These are phyloP conservation scores for Pseudogymnoascus sp. DNA, from an alignment of 2,329 filamentous ascomycete species.

Conservation along the genomic window DNA sequence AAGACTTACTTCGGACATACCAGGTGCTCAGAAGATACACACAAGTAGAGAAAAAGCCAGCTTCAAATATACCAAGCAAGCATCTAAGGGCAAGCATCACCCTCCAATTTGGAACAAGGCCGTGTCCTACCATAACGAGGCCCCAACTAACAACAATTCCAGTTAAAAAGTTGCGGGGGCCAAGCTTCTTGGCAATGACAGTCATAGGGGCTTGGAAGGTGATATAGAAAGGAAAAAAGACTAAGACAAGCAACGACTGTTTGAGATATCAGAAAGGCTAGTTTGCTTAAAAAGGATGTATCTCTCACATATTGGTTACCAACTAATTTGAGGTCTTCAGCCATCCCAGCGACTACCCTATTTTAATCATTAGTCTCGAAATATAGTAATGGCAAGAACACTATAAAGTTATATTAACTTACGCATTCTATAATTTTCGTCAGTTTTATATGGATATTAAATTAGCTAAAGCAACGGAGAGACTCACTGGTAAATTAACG, in stretches of 20 bases:
- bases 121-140: slow-evolving; percentile 39
- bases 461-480: neutral
- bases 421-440: neutral
- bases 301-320: slow-evolving; percentile 3
- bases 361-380: neutral
- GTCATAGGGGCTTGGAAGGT: neutral
- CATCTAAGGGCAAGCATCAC: slow-evolving; percentile 35
- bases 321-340: neutral
- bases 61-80: slow-evolving; percentile 33
- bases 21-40: slow-evolving; percentile 28
- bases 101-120: slow-evolving; percentile 42
- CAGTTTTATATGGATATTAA: neutral
- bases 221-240: neutral
- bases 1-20: slow-evolving; percentile 21
- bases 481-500: neutral
- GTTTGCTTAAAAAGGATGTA: neutral
- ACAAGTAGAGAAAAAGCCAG: slow-evolving; percentile 27
- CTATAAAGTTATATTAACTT: neutral
- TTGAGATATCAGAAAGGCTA: neutral
- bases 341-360: neutral
- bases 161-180: neutral
- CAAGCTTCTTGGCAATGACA: neutral
- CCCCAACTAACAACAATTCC: neutral
- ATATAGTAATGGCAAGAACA: neutral
- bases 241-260: neutral